Conservation (phyloP, 306 rosid species). For the Prunus kanzakura region DNA sequence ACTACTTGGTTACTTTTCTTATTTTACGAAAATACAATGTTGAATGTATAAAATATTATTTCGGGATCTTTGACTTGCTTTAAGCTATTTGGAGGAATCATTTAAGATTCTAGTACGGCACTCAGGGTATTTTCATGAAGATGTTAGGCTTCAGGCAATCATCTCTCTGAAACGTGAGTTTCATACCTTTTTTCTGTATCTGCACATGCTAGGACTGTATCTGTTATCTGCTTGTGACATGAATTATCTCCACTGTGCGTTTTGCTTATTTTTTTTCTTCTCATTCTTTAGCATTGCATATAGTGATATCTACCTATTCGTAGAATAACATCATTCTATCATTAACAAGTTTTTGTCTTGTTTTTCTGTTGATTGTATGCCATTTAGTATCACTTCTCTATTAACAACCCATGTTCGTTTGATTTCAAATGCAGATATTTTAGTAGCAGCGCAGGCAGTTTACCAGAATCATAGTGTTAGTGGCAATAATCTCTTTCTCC, state of each 20-base stretch:
- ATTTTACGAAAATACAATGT: background rate
- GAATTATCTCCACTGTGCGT: too few relatives aligned
- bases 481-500: constrained; percentile 10
- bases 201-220: background rate
- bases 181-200: constrained; percentile 7
- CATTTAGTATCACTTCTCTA: background rate
- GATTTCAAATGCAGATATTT: constrained; percentile 62
- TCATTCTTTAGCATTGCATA: background rate
- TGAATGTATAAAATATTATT: constrained; percentile 9
- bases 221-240: background rate
- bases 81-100: constrained; percentile 95
- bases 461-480: constrained; percentile 81
- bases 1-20: background rate
- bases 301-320: background rate
- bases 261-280: too few relatives aligned
- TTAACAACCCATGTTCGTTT: constrained; percentile 22
- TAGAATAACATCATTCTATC: background rate
- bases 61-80: constrained; percentile 43
- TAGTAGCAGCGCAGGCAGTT: constrained; percentile 72
- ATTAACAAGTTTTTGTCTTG: background rate
- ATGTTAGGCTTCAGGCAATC: constrained; percentile 97
- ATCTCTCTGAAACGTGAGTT: constrained; percentile 76
- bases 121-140: constrained; percentile 89
- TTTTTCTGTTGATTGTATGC: background rate
- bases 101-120: constrained; percentile 75